These are phyloP conservation scores for Chytriomyces sp. DNA, from an alignment of 192 early-diverging fungal species.

Conservation along the genomic window DNA sequence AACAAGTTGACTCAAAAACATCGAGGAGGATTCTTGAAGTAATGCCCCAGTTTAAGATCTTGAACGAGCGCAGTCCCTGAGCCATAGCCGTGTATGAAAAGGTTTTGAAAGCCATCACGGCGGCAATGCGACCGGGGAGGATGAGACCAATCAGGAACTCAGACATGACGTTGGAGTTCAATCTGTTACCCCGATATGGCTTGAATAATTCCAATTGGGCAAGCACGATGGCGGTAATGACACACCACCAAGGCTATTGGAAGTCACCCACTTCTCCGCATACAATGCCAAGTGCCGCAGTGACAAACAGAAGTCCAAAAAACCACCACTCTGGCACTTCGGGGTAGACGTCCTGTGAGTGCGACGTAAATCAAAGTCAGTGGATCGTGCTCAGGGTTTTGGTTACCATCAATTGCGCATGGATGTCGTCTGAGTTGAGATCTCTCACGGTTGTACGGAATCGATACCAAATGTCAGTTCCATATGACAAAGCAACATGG, in stretches of 20 bases:
- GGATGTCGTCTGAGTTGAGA: slow-evolving; percentile 16
- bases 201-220: slow-evolving; percentile 76
- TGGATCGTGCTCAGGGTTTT: slow-evolving; percentile 15
- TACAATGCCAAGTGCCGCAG: slow-evolving; percentile 39
- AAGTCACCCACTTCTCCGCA: slow-evolving; percentile 50
- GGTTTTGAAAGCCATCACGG: slow-evolving; percentile 86
- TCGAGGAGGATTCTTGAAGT: slow-evolving; percentile 66
- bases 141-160: slow-evolving; percentile 84
- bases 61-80: slow-evolving; percentile 72
- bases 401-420: slow-evolving; percentile 32
- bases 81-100: slow-evolving; percentile 75
- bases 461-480: slow-evolving; percentile 21
- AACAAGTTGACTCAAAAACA: slow-evolving; percentile 54
- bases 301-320: slow-evolving; percentile 38
- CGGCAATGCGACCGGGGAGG: slow-evolving; percentile 77
- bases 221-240: slow-evolving; percentile 23
- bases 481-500: slow-evolving; percentile 63
- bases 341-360: slow-evolving; percentile 40
- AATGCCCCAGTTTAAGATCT: slow-evolving; percentile 80
- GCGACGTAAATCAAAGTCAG: slow-evolving; percentile 23
- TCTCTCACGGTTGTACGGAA: not conserved
- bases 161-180: slow-evolving; percentile 80
- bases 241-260: slow-evolving; percentile 66
- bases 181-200: slow-evolving; percentile 75
- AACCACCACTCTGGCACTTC: slow-evolving; percentile 64